Evolutionary conservation across 2,329 filamentous ascomycete genomes (phyloP), one percentile per base, ranked within the genome.

Genomic region (Pyricularia sp.): DNA sequence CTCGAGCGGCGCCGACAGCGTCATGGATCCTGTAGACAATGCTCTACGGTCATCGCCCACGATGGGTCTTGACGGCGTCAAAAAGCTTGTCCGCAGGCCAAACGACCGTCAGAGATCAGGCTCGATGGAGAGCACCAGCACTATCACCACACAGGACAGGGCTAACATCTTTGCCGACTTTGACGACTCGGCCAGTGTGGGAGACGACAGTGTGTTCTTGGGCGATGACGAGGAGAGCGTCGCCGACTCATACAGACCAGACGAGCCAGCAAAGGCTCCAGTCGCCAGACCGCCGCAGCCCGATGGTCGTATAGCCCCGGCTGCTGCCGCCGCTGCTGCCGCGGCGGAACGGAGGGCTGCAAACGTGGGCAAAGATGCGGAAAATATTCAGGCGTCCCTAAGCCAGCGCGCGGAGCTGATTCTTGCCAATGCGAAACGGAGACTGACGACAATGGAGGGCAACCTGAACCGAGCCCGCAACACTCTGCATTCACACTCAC

Each of bases 391-490:
- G 24, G 53, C 66, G 19, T 86, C 90, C 28, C 77, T 96, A 68
- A 93, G 91, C 74, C 87, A 88, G 69, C 85, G 91, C 70, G 93
- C 93, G 1, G 93, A 97, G 73, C 82, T 93, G 72, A 97, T 97
- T 72, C 81, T 97, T 65, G 91, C 92, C 65, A 96, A 96, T 76
- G 93, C 93, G 35, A 97, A 97, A 78, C 88, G 87, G 74, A 84
- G 92, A 70, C 80, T 97, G 67, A 94, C 90, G 72, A 89, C 90
- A 35, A 96, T 97, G 92, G 93, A 97, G 76, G 91, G 89, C 49
- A 97, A 97, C 70, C 80, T 97, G 24, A 88, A 83, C 65, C 88
- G 91, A 67, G 93, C 87, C 55, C 88, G 89, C 7, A 91, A 84
- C 71, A 90, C 84, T 2, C 75, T 79, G 8, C 87, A 91, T 65